These are phyloP conservation scores for Cenchrus americanus DNA, from an alignment of 176 grass and related monocot genomes.

Conservation along the genomic window DNA sequence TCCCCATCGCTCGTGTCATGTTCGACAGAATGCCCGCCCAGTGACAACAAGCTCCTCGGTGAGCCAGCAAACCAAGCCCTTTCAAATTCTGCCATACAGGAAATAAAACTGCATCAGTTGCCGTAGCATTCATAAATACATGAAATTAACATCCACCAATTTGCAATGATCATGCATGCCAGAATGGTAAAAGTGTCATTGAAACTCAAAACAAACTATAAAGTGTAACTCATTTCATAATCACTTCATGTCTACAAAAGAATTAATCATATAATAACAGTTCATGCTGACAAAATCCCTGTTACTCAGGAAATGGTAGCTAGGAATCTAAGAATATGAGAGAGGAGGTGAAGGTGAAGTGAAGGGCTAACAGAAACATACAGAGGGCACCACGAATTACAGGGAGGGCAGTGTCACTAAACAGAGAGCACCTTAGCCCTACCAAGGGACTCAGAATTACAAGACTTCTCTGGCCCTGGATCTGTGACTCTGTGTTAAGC, in stretches of 20 bases:
- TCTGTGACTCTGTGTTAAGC: conserved; percentile 65
- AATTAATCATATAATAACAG: conserved; percentile 52
- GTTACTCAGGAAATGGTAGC: conserved; percentile 41
- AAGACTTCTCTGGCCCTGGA: conserved; percentile 49
- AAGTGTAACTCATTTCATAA: conserved; percentile 41
- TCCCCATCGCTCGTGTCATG: too few species aligned
- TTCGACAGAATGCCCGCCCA: too few species aligned
- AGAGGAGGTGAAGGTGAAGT: neutral
- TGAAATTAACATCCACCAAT: neutral
- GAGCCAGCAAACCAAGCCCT: too few species aligned
- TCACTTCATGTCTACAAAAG: conserved; percentile 41
- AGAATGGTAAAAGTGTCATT: neutral
- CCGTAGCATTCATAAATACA: neutral
- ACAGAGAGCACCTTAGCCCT: conserved; percentile 54
- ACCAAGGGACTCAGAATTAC: conserved; percentile 52
- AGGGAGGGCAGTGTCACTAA: conserved; percentile 59
- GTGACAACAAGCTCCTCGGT: too few species aligned
- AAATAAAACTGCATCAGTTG: neutral
- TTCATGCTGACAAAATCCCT: conserved; percentile 47
- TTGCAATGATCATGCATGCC: neutral
- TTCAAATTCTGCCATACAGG: neutral
- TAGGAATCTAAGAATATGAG: conserved; percentile 43
- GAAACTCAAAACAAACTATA: neutral
- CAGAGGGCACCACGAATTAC: conserved; percentile 45
- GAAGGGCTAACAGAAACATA: conserved; percentile 49